Evolutionary conservation across 2,329 filamentous ascomycete genomes (phyloP), one percentile per base, ranked within the genome.

Genomic region (Diplodia sapinea): DNA sequence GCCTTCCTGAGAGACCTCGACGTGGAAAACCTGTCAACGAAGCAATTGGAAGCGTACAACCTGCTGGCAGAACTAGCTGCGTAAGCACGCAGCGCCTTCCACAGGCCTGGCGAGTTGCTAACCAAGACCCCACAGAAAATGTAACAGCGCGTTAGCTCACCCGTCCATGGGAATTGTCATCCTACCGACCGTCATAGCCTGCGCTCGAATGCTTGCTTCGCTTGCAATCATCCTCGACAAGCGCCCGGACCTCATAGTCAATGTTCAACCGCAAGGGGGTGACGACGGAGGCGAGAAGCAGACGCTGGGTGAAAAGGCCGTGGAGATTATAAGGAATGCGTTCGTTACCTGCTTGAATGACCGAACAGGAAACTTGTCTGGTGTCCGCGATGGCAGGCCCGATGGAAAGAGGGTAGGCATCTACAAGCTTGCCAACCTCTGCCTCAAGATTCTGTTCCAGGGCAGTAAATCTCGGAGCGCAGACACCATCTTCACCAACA

Each of bases 291-390:
- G 87, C 65, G 89, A 88, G 29, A 88, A 89, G 72, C 87, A 91
- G 72, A 93, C 93, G 1, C 85, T 97, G 50, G 92, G 94, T 12
- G 94, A 97, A 77, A 88, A 90, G 31, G 93, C 93, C 1, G 93
- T 93, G 20, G 94, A 97, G 74, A 91, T 92, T 62, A 91, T 97
- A 68, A 91, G 96, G 69, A 91, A 93, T 76, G 93, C 94, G 26
- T 97, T 97, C 75, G 95, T 92, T 12, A 93, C 92, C 49, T 97
- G 94, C 71, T 81, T 97, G 40, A 93, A 91, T 4, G 93, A 97
- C 76, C 87, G 92, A 59, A 89, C 87, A 1, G 88, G 88, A 20
- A 88, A 86, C 31, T 83, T 87, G 13, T 82, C 82, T 15, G 83
- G 84, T 0, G 78, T 86, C 31, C 77, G 76, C 67, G 86, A 86